These are phyloP conservation scores for Colletotrichum camelliae DNA, from an alignment of 2,329 filamentous ascomycete genomes.

Conservation along the genomic window DNA sequence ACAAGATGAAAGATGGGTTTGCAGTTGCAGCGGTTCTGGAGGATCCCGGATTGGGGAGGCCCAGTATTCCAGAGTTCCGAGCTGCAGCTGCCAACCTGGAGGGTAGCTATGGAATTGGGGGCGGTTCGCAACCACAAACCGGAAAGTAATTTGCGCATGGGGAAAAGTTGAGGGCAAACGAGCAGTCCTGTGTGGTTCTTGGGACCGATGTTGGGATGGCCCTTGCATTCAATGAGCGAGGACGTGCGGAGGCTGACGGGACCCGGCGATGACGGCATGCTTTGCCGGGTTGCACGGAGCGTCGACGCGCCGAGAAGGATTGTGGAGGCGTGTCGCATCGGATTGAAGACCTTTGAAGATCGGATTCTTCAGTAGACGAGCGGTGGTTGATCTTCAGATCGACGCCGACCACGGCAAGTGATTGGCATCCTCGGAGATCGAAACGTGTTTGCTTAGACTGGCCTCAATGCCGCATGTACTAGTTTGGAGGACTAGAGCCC, in stretches of 20 bases:
- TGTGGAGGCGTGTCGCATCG: background rate
- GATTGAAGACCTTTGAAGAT: background rate
- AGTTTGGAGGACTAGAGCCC: background rate
- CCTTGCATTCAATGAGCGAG: background rate
- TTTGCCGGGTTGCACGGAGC: background rate
- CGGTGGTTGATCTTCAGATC: conserved; percentile 3
- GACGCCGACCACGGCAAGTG: background rate
- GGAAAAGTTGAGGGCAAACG: background rate
- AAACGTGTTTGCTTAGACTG: background rate
- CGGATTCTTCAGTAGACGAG: background rate
- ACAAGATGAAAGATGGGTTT: background rate
- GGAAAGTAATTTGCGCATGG: background rate
- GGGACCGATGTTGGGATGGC: background rate
- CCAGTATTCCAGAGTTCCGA: background rate
- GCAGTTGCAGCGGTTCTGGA: background rate
- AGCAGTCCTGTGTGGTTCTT: background rate
- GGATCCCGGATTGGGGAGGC: background rate
- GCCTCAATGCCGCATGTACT: background rate
- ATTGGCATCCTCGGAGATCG: background rate
- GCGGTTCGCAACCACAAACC: background rate
- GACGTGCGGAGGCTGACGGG: background rate
- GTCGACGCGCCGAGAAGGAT: background rate
- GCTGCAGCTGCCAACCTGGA: background rate
- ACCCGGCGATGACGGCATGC: background rate
- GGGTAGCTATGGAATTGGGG: background rate